phyloP scores from a whole-genome alignment of 2,329 filamentous ascomycete genomes.

The Colletotrichum tabaci region DNA sequence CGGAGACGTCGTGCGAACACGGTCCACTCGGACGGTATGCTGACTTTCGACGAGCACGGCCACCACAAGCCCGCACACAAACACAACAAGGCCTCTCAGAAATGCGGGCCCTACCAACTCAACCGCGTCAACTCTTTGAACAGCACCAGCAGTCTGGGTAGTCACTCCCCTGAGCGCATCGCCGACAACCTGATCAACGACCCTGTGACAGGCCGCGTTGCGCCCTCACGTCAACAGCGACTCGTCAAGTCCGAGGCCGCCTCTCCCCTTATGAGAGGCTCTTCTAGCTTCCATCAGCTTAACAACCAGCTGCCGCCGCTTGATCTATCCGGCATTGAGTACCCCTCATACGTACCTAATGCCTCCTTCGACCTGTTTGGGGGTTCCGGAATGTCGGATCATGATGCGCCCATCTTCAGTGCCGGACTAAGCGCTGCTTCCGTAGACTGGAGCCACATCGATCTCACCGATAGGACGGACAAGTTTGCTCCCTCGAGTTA shows the following conservation, averaged over 20 bases:
- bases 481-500: conserved; percentile 69
- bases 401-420: conserved; percentile 73
- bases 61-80: conserved; percentile 75
- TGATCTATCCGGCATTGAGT: conserved; percentile 71
- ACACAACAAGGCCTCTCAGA: conserved; percentile 72
- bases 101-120: conserved; percentile 74
- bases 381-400: conserved; percentile 61
- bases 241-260: conserved; percentile 74
- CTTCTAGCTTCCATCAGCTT: conserved; percentile 65
- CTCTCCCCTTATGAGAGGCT: conserved; percentile 69
- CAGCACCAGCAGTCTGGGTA: conserved; percentile 65
- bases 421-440: conserved; percentile 71
- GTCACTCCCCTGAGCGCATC: conserved; percentile 61
- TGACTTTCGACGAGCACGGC: conserved; percentile 75
- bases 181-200: conserved; percentile 58
- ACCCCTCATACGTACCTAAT: conserved; percentile 63
- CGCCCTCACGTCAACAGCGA: conserved; percentile 62
- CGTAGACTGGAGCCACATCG: conserved; percentile 63
- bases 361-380: conserved; percentile 68
- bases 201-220: conserved; percentile 53
- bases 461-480: conserved; percentile 61
- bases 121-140: conserved; percentile 72
- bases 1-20: conserved; percentile 74
- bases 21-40: conserved; percentile 71
- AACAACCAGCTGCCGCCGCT: conserved; percentile 70